Evolutionary conservation across 495 filamentous ascomycete species (phyloP), one percentile per base, ranked within the genome.

Genomic region (Lasiosphaeris hirsuta): DNA sequence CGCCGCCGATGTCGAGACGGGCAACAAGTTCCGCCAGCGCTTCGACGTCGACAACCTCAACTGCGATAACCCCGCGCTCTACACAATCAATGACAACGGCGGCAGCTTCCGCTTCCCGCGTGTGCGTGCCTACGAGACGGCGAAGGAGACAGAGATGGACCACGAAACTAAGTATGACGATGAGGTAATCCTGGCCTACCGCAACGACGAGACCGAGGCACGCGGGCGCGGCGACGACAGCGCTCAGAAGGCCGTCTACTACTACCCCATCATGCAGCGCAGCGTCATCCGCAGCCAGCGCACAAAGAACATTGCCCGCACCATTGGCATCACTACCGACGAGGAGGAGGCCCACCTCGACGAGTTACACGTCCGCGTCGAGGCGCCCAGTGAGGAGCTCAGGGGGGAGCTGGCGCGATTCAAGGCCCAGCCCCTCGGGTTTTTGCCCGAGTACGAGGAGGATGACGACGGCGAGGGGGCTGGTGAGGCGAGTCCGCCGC

Each of bases 91-190:
- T 33, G 72, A 75, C 38, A 63, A 63, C 30, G 68, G 72, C 38
- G 78, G 78, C 15, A 69, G 72, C 58, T 93, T 95, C 77, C 80
- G 81, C 41, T 96, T 87, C 73, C 82, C 88, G 52, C 86, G 87
- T 30, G 68, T 90, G 10, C 89, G 94, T 15, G 86, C 85, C 34
- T 98, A 96, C 72, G 91, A 95, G 62, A 93, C 91, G 14, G 82
- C 80, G 36, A 72, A 83, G 11, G 87, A 90, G 68, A 76, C 79
- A 11, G 84, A 88, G 59, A 69, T 78, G 57, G 79, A 84, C 51
- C 85, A 88, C 67, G 77, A 89, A 57, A 82, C 81, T 36, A 84
- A 87, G 54, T 79, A 79, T 54, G 75, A 78, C 42, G 79, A 84
- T 58, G 79, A 82, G 64, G 70, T 84, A 11, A 74, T 82, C 38